Percentiles rank a stretch among this genome's conserved stretches.
These are phyloP conservation scores for Diplocarpon rosae DNA, from an alignment of 2,329 filamentous ascomycete genomes.

Conservation along the genomic window DNA sequence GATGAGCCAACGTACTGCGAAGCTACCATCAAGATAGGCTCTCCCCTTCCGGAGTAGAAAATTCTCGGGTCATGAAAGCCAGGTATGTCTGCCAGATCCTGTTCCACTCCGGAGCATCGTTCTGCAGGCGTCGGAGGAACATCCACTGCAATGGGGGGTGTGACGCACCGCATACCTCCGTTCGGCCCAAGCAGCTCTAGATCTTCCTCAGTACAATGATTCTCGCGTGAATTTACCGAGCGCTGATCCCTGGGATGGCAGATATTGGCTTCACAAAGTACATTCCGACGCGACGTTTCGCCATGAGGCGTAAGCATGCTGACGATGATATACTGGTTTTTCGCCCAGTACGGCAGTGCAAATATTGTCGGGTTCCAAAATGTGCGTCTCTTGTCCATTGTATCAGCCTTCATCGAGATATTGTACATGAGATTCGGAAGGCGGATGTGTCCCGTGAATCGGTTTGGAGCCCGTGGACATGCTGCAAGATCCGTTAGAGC, in stretches of 20 bases:
- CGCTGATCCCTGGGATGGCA: slow-evolving; percentile 20
- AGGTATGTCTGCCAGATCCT: slow-evolving; percentile 28
- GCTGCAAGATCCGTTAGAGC: slow-evolving; percentile 9
- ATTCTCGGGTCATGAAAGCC: slow-evolving; percentile 32
- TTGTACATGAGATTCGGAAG: slow-evolving; percentile 27
- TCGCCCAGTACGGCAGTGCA: slow-evolving; percentile 29
- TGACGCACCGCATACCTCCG: slow-evolving; percentile 28
- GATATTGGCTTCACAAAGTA: slow-evolving; percentile 31
- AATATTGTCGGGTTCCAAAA: slow-evolving; percentile 33
- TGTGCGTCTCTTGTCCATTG: slow-evolving; percentile 17
- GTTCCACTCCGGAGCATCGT: slow-evolving; percentile 26
- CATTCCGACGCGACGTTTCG: slow-evolving; percentile 28
- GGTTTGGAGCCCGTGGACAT: slow-evolving; percentile 21
- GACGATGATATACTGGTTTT: slow-evolving; percentile 29
- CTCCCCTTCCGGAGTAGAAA: slow-evolving; percentile 31
- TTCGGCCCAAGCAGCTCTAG: slow-evolving; percentile 24
- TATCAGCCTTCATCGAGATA: slow-evolving; percentile 26
- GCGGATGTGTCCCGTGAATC: slow-evolving; percentile 28
- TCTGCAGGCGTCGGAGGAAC: slow-evolving; percentile 31
- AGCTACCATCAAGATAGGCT: slow-evolving; percentile 30
- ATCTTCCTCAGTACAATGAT: slow-evolving; percentile 26
- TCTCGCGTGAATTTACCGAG: slow-evolving; percentile 15
- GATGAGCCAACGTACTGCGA: slow-evolving; percentile 23
- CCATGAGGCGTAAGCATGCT: slow-evolving; percentile 27
- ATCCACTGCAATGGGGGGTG: slow-evolving; percentile 25